Percentiles rank a stretch among this genome's conserved stretches.
Evolutionary conservation across 306 rosid genomes (phyloP).

Genomic region (Alnus glutinosa): DNA sequence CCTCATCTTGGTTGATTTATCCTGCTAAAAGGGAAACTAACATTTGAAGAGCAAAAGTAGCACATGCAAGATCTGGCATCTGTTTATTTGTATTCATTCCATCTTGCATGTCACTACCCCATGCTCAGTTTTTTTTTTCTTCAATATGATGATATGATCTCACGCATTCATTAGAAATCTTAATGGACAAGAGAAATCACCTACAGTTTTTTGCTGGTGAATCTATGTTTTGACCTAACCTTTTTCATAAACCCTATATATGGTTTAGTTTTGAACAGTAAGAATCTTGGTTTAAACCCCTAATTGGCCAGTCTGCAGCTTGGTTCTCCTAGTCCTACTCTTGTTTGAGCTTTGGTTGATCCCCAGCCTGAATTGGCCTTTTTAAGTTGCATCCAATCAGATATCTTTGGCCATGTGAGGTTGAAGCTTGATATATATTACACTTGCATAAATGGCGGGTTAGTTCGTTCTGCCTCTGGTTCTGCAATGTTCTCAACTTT

Average conservation of each 20-base stretch:
- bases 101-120: neutral
- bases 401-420: neutral
- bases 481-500: slow-evolving; percentile 75
- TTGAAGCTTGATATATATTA: slow-evolving; percentile 18
- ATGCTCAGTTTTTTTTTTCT: neutral
- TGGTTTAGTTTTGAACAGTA: neutral
- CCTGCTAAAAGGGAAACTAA: neutral
- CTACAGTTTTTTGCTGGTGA: neutral
- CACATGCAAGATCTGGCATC: neutral
- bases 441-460: slow-evolving; percentile 41
- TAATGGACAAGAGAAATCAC: neutral
- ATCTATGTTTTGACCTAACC: neutral
- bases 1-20: neutral
- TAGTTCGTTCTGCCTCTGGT: slow-evolving; percentile 52
- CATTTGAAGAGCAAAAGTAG: neutral
- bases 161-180: neutral
- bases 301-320: neutral
- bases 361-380: neutral
- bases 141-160: neutral
- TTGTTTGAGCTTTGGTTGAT: neutral
- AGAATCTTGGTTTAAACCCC: neutral
- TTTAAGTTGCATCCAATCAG: slow-evolving; percentile 13
- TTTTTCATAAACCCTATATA: too few species aligned
- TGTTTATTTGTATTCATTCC: neutral
- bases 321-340: neutral